phyloP scores from a whole-genome alignment of 2,329 filamentous ascomycete genomes.

The Chrysoporthe austroafricana region DNA sequence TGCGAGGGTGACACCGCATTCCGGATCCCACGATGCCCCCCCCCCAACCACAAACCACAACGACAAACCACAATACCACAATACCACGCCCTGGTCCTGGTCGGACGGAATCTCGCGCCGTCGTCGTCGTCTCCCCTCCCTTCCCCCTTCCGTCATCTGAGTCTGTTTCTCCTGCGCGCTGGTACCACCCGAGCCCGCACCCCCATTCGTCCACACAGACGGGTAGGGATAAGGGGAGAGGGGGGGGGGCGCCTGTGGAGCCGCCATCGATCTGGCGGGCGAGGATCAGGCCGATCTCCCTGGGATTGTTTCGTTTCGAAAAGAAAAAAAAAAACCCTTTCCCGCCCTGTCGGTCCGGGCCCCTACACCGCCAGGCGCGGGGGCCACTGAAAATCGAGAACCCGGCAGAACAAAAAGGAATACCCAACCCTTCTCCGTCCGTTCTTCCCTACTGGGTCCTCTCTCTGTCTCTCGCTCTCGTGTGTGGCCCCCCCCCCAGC shows the following conservation, averaged over 20 bases:
- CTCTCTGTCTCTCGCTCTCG: too few relatives aligned
- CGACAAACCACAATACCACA: too few relatives aligned
- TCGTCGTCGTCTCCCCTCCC: neutral
- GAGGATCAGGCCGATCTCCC: neutral
- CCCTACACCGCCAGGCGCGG: slow-evolving; percentile 17
- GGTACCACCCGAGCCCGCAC: neutral
- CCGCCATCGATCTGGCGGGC: neutral
- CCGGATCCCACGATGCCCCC: neutral
- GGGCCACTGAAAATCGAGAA: slow-evolving; percentile 8
- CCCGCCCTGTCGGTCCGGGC: slow-evolving; percentile 8
- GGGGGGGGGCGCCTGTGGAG: neutral
- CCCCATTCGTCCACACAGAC: neutral
- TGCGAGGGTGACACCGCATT: slow-evolving; percentile 2
- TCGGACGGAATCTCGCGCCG: slow-evolving; percentile 1
- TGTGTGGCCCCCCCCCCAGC: too few relatives aligned
- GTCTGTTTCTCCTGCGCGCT: slow-evolving; percentile 11
- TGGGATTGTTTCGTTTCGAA: slow-evolving; percentile 17
- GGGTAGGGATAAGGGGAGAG: neutral
- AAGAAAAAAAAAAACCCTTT: neutral
- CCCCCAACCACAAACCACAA: neutral
- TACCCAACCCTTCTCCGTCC: neutral
- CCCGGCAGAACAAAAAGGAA: slow-evolving; percentile 6
- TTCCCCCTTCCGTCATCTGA: neutral
- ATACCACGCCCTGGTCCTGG: neutral
- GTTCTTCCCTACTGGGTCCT: too few relatives aligned